These are phyloP conservation scores for Coniochaeta hoffmannii DNA, from an alignment of 2,329 filamentous ascomycete species.

Conservation along the genomic window DNA sequence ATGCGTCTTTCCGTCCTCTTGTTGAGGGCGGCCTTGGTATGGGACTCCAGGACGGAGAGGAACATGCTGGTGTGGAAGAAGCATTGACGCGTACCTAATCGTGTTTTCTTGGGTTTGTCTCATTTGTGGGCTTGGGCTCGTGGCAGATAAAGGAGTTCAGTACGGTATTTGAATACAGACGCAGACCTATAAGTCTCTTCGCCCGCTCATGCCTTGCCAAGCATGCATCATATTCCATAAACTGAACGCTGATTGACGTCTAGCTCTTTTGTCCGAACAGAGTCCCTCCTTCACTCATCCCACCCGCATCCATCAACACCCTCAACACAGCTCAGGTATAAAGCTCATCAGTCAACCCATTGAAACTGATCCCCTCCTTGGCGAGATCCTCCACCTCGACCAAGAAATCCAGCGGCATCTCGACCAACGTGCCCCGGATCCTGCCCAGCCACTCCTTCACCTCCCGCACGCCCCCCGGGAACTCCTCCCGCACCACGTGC, in stretches of 20 bases:
- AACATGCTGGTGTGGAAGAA: not conserved
- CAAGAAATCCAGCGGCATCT: constrained; percentile 88
- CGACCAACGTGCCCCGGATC: constrained; percentile 65
- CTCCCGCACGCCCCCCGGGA: constrained; percentile 53
- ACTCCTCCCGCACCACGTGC: constrained; percentile 77
- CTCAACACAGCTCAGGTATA: constrained; percentile 45
- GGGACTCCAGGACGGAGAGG: not conserved
- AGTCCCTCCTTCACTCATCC: too few species aligned
- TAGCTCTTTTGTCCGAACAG: too few species aligned
- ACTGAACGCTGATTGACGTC: too few species aligned
- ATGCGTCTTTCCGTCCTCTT: not conserved
- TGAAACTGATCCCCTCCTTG: constrained; percentile 67
- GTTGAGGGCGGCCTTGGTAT: not conserved
- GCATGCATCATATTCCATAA: too few species aligned
- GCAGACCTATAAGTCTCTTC: too few species aligned
- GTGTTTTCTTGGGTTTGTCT: not conserved
- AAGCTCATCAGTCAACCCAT: constrained; percentile 63
- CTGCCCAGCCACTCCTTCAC: constrained; percentile 62
- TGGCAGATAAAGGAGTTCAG: constrained; percentile 1
- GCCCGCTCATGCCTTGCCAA: not conserved
- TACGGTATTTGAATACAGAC: not conserved
- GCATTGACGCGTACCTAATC: not conserved
- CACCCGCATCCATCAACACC: too few species aligned
- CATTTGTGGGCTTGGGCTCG: not conserved
- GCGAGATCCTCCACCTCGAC: constrained; percentile 78